Percentiles rank a stretch among this genome's conserved stretches.
Conservation (phyloP, 257 asterid genomes). For the Anisodus acutangulus region DNA sequence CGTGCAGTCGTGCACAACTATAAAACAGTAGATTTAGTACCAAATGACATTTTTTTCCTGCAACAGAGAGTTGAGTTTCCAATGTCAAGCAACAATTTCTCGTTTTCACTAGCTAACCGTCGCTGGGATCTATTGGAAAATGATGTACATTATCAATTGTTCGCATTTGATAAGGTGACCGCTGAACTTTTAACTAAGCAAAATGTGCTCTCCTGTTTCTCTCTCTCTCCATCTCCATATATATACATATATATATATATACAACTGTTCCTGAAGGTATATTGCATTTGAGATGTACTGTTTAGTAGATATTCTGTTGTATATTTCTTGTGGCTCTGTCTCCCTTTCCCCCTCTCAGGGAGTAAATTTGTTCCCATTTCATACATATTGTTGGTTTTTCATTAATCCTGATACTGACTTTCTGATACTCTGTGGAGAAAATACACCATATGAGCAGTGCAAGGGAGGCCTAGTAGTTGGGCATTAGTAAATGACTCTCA, state of each 20-base stretch:
- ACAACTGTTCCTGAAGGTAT: not conserved
- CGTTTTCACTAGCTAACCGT: conserved; percentile 85
- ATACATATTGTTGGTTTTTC: not conserved
- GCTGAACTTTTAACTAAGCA: not conserved
- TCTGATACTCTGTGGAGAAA: not conserved
- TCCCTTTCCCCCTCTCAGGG: not conserved
- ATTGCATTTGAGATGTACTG: not conserved
- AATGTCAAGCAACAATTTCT: conserved; percentile 80
- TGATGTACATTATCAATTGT: conserved; percentile 65
- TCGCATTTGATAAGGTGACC: conserved; percentile 81
- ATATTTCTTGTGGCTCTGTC: not conserved
- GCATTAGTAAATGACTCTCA: not conserved
- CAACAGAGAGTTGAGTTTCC: conserved; percentile 95
- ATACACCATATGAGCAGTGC: not conserved
- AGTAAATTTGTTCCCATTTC: not conserved
- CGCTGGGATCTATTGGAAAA: conserved; percentile 78
- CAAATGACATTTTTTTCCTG: conserved; percentile 32
- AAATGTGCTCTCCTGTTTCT: not conserved
- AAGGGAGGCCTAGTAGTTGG: not conserved
- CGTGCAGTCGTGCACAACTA: not conserved
- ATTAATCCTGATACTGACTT: not conserved
- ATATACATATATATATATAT: not conserved
- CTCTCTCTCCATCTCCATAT: not conserved
- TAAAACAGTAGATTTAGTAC: not conserved
- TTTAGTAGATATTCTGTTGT: not conserved